Percentiles rank a stretch among this genome's conserved stretches.
Conservation (phyloP, 805 yeast species). For the Yamadazyma nakazawae region DNA sequence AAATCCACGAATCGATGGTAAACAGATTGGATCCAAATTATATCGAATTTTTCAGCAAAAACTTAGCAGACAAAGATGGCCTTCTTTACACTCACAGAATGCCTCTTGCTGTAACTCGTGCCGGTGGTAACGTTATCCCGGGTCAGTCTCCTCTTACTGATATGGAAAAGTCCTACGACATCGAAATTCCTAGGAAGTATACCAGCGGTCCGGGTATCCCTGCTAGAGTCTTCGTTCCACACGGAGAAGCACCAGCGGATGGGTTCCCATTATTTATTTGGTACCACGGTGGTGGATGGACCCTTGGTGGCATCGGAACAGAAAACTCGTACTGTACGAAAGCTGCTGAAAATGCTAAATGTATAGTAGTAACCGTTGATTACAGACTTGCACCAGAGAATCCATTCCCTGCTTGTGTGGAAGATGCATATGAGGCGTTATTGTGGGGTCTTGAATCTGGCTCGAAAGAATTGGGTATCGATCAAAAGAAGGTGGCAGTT, state of each 20-base stretch:
- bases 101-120: slow-evolving; percentile 27
- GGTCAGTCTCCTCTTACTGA: slow-evolving; percentile 34
- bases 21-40: slow-evolving; percentile 36
- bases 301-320: slow-evolving; percentile 35
- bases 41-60: slow-evolving; percentile 29
- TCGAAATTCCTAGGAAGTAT: slow-evolving; percentile 26
- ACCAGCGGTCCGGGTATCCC: slow-evolving; percentile 23
- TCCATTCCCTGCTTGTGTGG: slow-evolving; percentile 47
- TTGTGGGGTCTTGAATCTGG: slow-evolving; percentile 24
- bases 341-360: slow-evolving; percentile 31
- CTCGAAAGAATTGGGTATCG: slow-evolving; percentile 20
- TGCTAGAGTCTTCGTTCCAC: slow-evolving; percentile 38
- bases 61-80: slow-evolving; percentile 22
- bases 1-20: slow-evolving; percentile 25
- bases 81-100: slow-evolving; percentile 33
- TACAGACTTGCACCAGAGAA: slow-evolving; percentile 50
- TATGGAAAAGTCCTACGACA: slow-evolving; percentile 26
- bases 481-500: slow-evolving; percentile 31
- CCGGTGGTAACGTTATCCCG: slow-evolving; percentile 39
- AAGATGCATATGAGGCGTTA: slow-evolving; percentile 41
- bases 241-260: slow-evolving; percentile 25
- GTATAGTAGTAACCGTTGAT: slow-evolving; percentile 46
- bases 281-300: slow-evolving; percentile 49
- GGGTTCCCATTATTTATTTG: slow-evolving; percentile 40
- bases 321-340: slow-evolving; percentile 44